Base-by-base conservation (phyloP, 1,284 basidiomycete genomes). In the Rhodotorula sp. region DNA sequence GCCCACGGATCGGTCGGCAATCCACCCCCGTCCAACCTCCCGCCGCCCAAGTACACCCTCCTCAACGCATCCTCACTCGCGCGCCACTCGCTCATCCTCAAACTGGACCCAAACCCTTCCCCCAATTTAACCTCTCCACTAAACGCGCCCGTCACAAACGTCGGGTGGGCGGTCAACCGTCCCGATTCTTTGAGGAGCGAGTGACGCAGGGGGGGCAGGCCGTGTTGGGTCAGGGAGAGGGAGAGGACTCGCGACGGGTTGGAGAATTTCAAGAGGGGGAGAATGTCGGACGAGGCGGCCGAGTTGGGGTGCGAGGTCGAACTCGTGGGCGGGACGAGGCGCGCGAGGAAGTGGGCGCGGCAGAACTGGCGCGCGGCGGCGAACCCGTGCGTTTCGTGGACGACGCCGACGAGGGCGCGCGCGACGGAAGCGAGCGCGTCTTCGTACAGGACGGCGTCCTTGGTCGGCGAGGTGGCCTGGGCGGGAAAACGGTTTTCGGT, bases 1-100 rank as follows among this genome's bases (percentile, higher is more conserved):
- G 48, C 60, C 60, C 60, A 61, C 48, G 31, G 48, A 2, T 64
- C 69, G 38, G 69, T 73, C 62, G 69, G 74, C 62, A 74, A 59
- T 2, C 66, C 68, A n/a, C 64, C 66, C 23, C 28, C 21, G 1
- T 16, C 26, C 38, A 43, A 2, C 56, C 59, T 19, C 26, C 62
- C 58, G 1, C 74, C 74, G 1, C 65, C 70, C 19, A 79, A 69
- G 63, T 78, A 79, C 47, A 77, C 68, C 68, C 78, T 68, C 59
- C 75, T 59, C 19, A 79, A 38, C 38, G 78, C 78, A 49, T 79
- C 78, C 69, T 79, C 78, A 26, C 87, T 74, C 80, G 93, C 94
- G 70, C 97, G 85, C 82, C 88, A 97, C 82, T 98, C 93, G 23
- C 94, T 95, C 95, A 99, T 99, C 79, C 87, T 88, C 69, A 97